Base-by-base conservation (phyloP, 768 basidiomycete species). In the Podaxis sp. region DNA sequence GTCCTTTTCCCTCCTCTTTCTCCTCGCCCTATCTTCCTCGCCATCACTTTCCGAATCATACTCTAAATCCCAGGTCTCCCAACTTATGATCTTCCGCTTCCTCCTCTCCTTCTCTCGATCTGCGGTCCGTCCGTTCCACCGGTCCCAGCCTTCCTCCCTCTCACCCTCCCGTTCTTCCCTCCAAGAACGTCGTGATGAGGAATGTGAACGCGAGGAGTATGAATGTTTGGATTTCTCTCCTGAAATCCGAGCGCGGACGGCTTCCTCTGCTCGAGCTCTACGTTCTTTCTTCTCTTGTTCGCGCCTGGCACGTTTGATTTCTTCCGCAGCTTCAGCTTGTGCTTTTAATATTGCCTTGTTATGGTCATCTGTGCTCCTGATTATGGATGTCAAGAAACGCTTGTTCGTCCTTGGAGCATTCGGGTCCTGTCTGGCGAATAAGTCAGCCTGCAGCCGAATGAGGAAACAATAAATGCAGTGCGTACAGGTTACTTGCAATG, bases 351-450 rank as follows among this genome's bases (percentile, higher is more conserved):
- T 78, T 11, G 90, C 86, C 73, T 89, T 87, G 73, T 99, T 99
- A 69, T 99, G 97, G 60, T 95, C 95, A 70, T 97, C 95, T 3
- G 97, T 97, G 65, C 85, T 94, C 65, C 88, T 86, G 59, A 99
- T 95, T 62, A 99, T 94, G 21, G 89, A 87, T 0, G 85, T 82
- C 25, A 92, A 75, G 69, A 92, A 92, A 0, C 90, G 89, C 68
- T 92, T 92, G 74, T 92, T 91, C 36, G 95, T 73, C 65, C 83
- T 86, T 0, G 93, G 93, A 1, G 85, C 87, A 71, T 87, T 87
- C 64, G 79, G 55, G 27, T 59, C 40, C 48, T 47, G 61, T 51
- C 50, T 60, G 62, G 27, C 27, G 23, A 11, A 46, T 47, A 32
- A 35, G 38, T 35, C 14, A 38, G 51, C 11, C 32, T 18, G 42